Evolutionary conservation across 345 rosid species (phyloP), one percentile per base, ranked within the genome.

Genomic region (Syzygium grande): DNA sequence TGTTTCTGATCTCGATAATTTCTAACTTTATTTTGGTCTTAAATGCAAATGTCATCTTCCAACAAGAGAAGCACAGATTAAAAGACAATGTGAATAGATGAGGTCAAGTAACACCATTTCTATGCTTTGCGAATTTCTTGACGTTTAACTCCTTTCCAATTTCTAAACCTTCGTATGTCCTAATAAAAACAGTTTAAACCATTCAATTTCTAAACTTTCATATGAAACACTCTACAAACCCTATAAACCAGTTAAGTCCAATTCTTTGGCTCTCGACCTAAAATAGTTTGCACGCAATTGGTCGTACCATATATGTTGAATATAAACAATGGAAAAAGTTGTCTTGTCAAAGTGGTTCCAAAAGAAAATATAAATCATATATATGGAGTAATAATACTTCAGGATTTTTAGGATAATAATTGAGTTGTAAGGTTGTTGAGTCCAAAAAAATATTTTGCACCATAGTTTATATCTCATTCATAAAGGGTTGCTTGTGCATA

Each of bases 261-360:
- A 58, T 4, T 58, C 63, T 23, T 11, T 2, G 0, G 5, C 4
- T 13, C 3, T 1, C 2, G 1, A n/a, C 34, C 34, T n/a, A 11
- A 25, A 23, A 4, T 58, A 4, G 6, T 58, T 58, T 11, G 63
- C 6, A 5, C 6, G 0, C 2, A 3, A 2, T 54, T 54, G 25
- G 25, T 19, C 11, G 27, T 4, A 25, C 11, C 63, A 58, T 58
- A 58, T 58, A 10, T 25, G 5, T 58, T 5, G 63, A 58, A 58
- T 5, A 25, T 10, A 25, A 0, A 25, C 1, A 25, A 58, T 25
- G 63, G 11, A 58, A 58, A 4, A 58, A 10, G 29, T 23, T 25
- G 63, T 58, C 63, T 25, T 10, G 11, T 58, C 14, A 10, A 58
- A 23, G 12, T 58, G 25, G 63, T 58, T 58, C 10, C 27, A 56